A percentile compares a stretch with the other conserved stretches of the same genome.
Evolutionary conservation across 2,329 filamentous ascomycete genomes (phyloP).

Genomic region (Aureobasidium sp.): DNA sequence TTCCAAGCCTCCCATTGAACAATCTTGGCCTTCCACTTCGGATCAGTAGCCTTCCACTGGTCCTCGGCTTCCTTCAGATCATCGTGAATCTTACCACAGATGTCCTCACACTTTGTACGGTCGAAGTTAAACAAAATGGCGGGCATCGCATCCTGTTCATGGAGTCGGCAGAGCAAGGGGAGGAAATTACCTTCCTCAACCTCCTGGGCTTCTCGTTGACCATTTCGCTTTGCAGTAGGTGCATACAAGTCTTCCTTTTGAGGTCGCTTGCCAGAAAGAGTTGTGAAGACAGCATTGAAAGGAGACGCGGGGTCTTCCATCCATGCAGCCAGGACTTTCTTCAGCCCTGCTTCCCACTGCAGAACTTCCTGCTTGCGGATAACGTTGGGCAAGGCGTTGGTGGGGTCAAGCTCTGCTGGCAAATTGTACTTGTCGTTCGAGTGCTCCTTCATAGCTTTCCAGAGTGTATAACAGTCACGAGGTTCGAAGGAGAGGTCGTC

Average conservation of each 20-base stretch:
- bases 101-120: constrained; percentile 53
- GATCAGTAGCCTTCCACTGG: constrained; percentile 48
- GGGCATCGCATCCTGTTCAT: constrained; percentile 57
- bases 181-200: constrained; percentile 38
- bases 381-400: constrained; percentile 41
- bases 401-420: constrained; percentile 42
- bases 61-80: constrained; percentile 49
- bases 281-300: constrained; percentile 43
- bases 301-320: constrained; percentile 49
- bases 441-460: constrained; percentile 53
- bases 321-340: constrained; percentile 51
- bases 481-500: constrained; percentile 63
- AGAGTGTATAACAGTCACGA: constrained; percentile 60
- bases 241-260: not conserved
- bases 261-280: constrained; percentile 32
- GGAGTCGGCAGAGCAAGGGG: constrained; percentile 51
- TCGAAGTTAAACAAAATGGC: constrained; percentile 75
- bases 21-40: constrained; percentile 54
- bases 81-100: constrained; percentile 44
- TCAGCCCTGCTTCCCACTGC: constrained; percentile 56
- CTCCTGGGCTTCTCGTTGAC: constrained; percentile 20
- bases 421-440: constrained; percentile 41
- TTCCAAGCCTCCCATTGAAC: constrained; percentile 51
- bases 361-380: constrained; percentile 59
- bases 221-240: constrained; percentile 18